These are phyloP conservation scores for Ceratobasidium sp. DNA, from an alignment of 1,284 basidiomycete species.

Conservation along the genomic window DNA sequence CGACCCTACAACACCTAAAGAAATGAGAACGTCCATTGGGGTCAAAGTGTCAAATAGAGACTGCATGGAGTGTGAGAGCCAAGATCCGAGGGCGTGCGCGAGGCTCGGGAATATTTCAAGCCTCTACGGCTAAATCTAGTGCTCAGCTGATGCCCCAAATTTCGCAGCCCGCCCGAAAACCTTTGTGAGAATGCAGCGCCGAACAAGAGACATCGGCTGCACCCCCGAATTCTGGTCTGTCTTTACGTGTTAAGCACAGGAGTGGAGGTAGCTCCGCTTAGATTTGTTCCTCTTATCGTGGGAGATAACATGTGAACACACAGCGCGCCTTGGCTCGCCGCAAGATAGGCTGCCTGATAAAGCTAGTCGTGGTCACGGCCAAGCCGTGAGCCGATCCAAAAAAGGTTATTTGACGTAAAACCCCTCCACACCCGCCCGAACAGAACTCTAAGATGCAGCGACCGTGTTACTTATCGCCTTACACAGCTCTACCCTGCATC, in stretches of 20 bases:
- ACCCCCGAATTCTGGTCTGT: not conserved
- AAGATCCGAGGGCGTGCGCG: not conserved
- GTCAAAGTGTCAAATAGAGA: not conserved
- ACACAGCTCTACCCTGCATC: not conserved
- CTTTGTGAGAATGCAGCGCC: not conserved
- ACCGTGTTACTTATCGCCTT: not conserved
- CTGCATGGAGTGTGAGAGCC: not conserved
- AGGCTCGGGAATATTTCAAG: not conserved
- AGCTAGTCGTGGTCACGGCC: not conserved
- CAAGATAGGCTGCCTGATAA: not conserved
- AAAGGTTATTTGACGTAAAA: conserved; percentile 3
- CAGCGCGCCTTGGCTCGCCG: not conserved
- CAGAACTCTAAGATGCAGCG: not conserved
- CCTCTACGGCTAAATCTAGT: not conserved
- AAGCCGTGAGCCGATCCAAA: conserved; percentile 1
- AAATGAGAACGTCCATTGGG: not conserved
- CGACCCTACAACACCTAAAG: not conserved
- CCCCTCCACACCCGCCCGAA: conserved; percentile 3
- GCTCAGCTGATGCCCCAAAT: not conserved
- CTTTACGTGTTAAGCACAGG: not conserved
- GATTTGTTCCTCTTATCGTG: not conserved
- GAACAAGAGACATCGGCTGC: conserved; percentile 5
- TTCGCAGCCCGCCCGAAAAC: not conserved
- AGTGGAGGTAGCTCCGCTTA: conserved; percentile 4
- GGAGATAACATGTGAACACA: not conserved